Evolutionary conservation across 2,329 filamentous ascomycete species (phyloP), one percentile per base, ranked within the genome.

Genomic region (Claviceps sp.): DNA sequence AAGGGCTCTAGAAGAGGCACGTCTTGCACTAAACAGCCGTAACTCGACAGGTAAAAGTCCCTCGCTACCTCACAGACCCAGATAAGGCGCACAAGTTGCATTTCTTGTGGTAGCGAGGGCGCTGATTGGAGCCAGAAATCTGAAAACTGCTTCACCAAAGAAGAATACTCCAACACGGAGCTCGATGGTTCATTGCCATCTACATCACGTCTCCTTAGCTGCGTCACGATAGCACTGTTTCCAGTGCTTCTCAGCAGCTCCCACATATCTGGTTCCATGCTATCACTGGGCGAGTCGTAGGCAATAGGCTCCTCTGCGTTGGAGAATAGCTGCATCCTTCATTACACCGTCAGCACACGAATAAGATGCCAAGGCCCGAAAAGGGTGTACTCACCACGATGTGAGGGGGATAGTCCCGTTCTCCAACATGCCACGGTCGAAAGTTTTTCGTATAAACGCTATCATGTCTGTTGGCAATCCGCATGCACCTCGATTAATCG

Each of bases 11-110:
- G 56, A 14, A 69, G 53, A 11, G 60, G 60, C 9, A 58, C 55
- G 30, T 66, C 61, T 45, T 69, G 67, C 9, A 69, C 59, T 59
- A 66, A 57, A 24, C 67, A 60, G 16, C 65, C 67, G 38, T 64
- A 63, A 18, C 61, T 65, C 3, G 67, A 62, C 7, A 70, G 54
- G 50, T 68, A 67, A 22, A 63, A 55, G 14, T 68, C 65, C 37
- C 59, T 62, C 2, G 66, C 66, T 18, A 68, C 30, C 41, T 67
- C 65, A 6, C 59, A 54, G 8, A 68, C 53, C 63, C 65, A 67
- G 1, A 54, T 51, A 52, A 54, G 56, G 34, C 63, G 57, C 13
- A 54, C 36, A 13, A 54, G 54, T 34, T 63, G 60, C 20, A 61
- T 55, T 18, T 62, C 52, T 16, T 59, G 52, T 11, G 61, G 54